These are phyloP conservation scores for Agrocybe praecox DNA, from an alignment of 768 basidiomycete genomes.

Conservation along the genomic window DNA sequence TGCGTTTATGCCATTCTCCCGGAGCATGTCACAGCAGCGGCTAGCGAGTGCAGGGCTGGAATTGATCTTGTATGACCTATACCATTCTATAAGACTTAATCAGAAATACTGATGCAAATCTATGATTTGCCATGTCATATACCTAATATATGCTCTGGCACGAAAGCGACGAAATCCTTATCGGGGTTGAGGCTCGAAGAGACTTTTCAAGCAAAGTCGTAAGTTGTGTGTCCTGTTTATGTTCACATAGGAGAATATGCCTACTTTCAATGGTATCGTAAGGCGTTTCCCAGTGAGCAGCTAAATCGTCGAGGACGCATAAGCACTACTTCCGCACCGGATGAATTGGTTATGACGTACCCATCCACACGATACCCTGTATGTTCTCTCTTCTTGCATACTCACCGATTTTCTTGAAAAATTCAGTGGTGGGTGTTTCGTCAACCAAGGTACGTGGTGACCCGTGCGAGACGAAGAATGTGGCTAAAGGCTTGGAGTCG, in stretches of 20 bases:
- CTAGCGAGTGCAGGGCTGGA: not conserved
- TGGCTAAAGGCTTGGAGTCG: not conserved
- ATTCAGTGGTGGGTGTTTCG: not conserved
- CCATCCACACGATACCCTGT: not conserved
- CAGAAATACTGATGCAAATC: not conserved
- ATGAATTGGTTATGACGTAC: not conserved
- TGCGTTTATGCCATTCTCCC: not conserved
- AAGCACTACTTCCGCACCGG: not conserved
- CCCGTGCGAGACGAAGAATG: not conserved
- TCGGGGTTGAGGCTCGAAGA: not conserved
- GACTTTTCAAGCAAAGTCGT: not conserved
- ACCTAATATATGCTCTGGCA: not conserved
- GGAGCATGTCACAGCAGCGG: not conserved
- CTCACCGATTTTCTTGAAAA: not conserved
- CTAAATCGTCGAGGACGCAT: not conserved
- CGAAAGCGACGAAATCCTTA: not conserved
- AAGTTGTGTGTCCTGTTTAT: no score
- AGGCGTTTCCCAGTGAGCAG: not conserved
- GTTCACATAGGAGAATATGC: not conserved
- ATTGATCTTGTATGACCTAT: not conserved
- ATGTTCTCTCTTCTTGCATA: not conserved
- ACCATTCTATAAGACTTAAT: not conserved
- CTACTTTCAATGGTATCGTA: not conserved
- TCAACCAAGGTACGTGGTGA: not conserved
- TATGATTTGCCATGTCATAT: not conserved